These are phyloP conservation scores for Trichophaea hybrida DNA, from an alignment of 2,329 filamentous ascomycete genomes.

Conservation along the genomic window DNA sequence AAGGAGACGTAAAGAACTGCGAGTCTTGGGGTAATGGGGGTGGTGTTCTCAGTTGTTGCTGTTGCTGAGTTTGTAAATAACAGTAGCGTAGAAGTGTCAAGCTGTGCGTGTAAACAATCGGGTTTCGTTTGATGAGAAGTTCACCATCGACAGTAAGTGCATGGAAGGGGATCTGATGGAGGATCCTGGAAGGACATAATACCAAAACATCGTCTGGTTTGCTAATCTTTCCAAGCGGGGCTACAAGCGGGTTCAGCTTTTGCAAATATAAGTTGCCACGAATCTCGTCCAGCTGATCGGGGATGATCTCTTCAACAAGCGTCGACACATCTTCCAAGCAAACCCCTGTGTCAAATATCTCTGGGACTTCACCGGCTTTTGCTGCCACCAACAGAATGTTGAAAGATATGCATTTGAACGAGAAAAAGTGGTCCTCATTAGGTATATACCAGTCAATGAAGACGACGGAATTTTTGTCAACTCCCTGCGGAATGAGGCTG, in stretches of 20 bases:
- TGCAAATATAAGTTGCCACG: not conserved
- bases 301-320: not conserved
- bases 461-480: not conserved
- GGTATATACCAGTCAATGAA: not conserved
- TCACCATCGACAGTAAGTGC: constrained; percentile 6
- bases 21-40: not conserved
- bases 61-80: not conserved
- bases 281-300: not conserved
- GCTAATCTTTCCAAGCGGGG: not conserved
- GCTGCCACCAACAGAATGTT: not conserved
- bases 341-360: not conserved
- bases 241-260: constrained; percentile 1
- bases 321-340: not conserved
- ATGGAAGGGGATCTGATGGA: constrained; percentile 13
- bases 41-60: not conserved
- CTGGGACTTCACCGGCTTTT: not conserved
- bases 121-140: constrained; percentile 11
- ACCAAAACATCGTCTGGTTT: constrained; percentile 11
- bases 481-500: not conserved
- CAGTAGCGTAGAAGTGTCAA: not conserved
- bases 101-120: constrained; percentile 1
- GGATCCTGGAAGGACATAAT: constrained; percentile 7
- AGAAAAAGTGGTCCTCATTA: not conserved
- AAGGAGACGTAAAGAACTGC: not conserved
- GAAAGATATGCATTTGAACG: not conserved